A percentile compares a stretch with the other conserved stretches of the same genome.
Conservation (phyloP, 352 stramenopile genomes). For the Globisporangium nagaii region DNA sequence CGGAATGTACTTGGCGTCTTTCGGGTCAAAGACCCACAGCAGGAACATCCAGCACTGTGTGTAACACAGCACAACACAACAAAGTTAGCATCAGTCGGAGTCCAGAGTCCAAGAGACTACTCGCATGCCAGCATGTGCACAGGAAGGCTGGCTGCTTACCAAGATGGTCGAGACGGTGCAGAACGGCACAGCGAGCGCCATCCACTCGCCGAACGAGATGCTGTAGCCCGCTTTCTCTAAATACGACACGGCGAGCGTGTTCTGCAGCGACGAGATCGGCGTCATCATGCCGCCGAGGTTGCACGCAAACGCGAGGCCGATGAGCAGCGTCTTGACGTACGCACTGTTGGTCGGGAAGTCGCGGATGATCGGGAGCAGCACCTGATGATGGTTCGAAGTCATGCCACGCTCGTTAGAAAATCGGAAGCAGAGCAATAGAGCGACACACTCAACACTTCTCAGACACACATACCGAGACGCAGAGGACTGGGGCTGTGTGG, state of each 20-base stretch:
- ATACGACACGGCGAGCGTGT: constrained; percentile 82
- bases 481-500: constrained; percentile 91
- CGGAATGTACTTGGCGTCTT: constrained; percentile 87
- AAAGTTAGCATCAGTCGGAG: too few species aligned
- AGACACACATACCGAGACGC: constrained; percentile 65
- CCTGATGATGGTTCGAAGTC: too few species aligned
- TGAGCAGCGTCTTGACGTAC: constrained; percentile 89
- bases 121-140: too few species aligned
- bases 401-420: neutral
- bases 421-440: too few species aligned
- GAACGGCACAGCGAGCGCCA: constrained; percentile 86
- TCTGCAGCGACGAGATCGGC: constrained; percentile 90
- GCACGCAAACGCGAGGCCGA: constrained; percentile 90
- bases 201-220: constrained; percentile 90
- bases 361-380: constrained; percentile 83
- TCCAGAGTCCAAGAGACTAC: too few species aligned
- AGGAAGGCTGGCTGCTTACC: constrained; percentile 41
- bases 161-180: constrained; percentile 82
- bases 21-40: constrained; percentile 79
- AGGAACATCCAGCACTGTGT: constrained; percentile 86
- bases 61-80: neutral
- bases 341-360: constrained; percentile 81
- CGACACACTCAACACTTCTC: too few species aligned
- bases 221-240: constrained; percentile 83
- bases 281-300: constrained; percentile 94